Base-by-base conservation (phyloP, 2,329 filamentous ascomycete species). In the Gyromitra esculenta region DNA sequence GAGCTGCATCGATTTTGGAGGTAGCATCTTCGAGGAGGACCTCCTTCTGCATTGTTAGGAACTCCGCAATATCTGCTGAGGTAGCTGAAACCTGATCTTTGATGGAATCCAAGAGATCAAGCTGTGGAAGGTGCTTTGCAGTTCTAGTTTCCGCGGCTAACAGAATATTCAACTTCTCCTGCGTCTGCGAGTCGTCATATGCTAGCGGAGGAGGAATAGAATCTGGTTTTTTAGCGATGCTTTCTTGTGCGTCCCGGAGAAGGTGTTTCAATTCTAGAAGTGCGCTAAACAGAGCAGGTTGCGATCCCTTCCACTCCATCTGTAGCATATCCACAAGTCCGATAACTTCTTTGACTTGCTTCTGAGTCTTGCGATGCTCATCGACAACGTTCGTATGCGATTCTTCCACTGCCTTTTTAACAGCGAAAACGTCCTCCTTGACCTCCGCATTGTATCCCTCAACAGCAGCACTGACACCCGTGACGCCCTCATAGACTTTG, bases 21-120 rank as follows among this genome's bases (percentile, higher is more conserved):
- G 75, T 78, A 9, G 80, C 74, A 35, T 77, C 79, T 13, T 79
- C 77, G 35, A 79, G 78, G 31, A 80, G 70, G 31, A 81, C 60
- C 4, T 73, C 67, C n/a, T 90, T 92, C 82, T 97, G 94, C 1
- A 87, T 86, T 1, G 91, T 88, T 21, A 98, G 88, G 82, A 97
- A 97, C 54, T 91, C 89, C 1, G 91, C 91, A 70, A 99, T 91
- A 82, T 96, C 93, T 21, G 90, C 89, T 0, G 95, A 94, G 0
- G 93, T 97, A 75, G 90, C 88, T 82, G 93, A 89, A 73, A 99
- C 93, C 80, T 97, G 92, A 79, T 92, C 88, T 81, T 97, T 93
- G 65, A 98, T 96, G 83, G 94, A 89, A 80, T 97, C 93, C 4
- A 99, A 88, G 31, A 92, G 92, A 78, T 92, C 91, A 59, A 97